Base-by-base conservation (phyloP, 257 asterid species). In the Ophiorrhiza pumila region DNA sequence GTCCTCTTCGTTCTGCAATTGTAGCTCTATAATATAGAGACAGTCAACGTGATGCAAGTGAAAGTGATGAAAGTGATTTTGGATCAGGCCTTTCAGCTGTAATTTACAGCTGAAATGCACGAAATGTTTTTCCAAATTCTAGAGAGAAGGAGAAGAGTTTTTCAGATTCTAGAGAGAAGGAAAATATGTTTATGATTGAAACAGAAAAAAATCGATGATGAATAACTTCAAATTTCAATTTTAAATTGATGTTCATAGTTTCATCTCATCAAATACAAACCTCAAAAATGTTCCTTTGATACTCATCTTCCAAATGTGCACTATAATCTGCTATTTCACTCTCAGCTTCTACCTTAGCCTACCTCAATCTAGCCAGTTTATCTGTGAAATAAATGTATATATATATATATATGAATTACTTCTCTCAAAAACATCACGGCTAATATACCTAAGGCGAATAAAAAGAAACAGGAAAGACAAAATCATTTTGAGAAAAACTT, bases 281-380 rank as follows among this genome's bases (percentile, higher is more conserved):
- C 92, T 89, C 91, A 1, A 90, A 80, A 55, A 91, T 78, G 52
- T 79, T 83, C 69, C 74, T 90, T 32, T 82, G 89, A 79, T 91
- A 87, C 58, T 93, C 96, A 5, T 86, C 77, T 87, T 93, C 98
- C 86, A 88, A 71, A 42, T 87, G 87, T 18, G 91, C 59, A 23
- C 87, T 82, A 47, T 84, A 89, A 62, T 73, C 79, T 2, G 86
- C 84, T 18, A 85, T 86, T 86, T 91, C 97, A 63, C 41, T 74
- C 49, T 89, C 94, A 5, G 98, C 97, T 72, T 93, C 98, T 12
- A 88, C 92, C 68, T 88, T 91, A 8, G 97, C 98, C 67, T 89
- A 94, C 83, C 83, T 89, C 84, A 91, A 76, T 84, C 96, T 81
- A 15, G 86, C 4, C 80, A 72, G 83, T 87, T 93, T 93, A 82